Base-by-base conservation (phyloP, 2,329 filamentous ascomycete genomes). In the Arthroderma sp. region DNA sequence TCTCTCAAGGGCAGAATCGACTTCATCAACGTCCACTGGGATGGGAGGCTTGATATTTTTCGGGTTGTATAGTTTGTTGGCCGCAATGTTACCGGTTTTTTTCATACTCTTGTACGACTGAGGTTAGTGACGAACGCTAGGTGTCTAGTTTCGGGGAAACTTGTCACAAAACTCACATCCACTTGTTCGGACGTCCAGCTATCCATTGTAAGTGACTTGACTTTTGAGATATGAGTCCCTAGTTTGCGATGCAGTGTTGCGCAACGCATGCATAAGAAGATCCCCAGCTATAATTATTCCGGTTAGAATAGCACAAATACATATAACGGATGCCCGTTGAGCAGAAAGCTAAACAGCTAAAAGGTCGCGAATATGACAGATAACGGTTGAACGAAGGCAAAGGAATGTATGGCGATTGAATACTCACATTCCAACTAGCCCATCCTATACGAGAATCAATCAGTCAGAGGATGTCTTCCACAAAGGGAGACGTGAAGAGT, bases 191-290 rank as follows among this genome's bases (percentile, higher is more conserved):
- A 82, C 40, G 84, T 80, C 91, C 91, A 98, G 54, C 83, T 91
- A 66, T 98, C 91, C 88, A 98, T 96, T 64, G 84, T 96, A 68
- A 98, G 67, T 33, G 88, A 96, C 67, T 98, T 98, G 70, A 98
- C 87, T 65, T 98, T 98, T 53, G 88, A 95, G 51, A 98, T 86
- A 65, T 98, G 91, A 36, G 91, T 96, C 50, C 91, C 91, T 58
- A 98, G 73, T 68, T 96, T 96, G 59, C 91, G 85, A 70, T 98
- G 91, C 58, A 96, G 77, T 44, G 87, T 78, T 44, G 88, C 91
- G 72, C 91, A 98, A 62, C 91, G 86, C 84, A 98, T 93, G 68
- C 91, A 98, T 42, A 98, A 73, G 63, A 98, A 98, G 52, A 96
- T 79, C 48, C 91, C 91, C 66, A 98, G 71, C 85, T 95, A 30